Evolutionary conservation across 345 rosid genomes (phyloP), one percentile per base, ranked within the genome.

Genomic region (Nasturtium officinale): DNA sequence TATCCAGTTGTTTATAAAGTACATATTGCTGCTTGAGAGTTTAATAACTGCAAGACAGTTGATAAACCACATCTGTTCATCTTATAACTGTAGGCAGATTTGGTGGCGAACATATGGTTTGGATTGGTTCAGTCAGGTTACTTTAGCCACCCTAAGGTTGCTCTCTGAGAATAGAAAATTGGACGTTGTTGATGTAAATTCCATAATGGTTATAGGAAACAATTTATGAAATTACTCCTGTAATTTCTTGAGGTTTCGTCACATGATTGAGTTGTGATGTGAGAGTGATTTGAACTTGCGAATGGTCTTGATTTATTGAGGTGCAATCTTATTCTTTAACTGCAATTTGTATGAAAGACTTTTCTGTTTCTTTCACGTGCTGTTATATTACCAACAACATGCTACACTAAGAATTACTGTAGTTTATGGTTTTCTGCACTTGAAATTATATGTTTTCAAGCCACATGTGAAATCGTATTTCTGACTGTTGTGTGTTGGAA

Each of bases 401-500:
- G 55, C 10, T 18, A 8, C 66, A 46, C 59, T 50, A 38, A 61
- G 38, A 61, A 30, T 61, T 61, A 73, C 47, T 79, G 66, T 33
- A 72, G 55, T 79, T 55, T 65, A 77, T 72, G 71, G 59, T 60
- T 65, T 67, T 28, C 40, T 78, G 35, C 83, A 23, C 74, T 74
- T 80, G 61, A 77, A 81, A 73, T 78, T 15, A 77, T 77, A 67
- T 83, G 55, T 80, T 83, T 69, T 57, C 77, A 70, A 56, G 77
- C 75, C 81, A 58, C 71, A 46, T 84, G 85, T 78, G 71, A 72
- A 61, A 68, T 17, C 62, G 45, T 80, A 43, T 84, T 83, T 83
- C 87, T 85, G 85, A 85, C 83, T 77, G 70, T 77, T 65, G 78
- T 79, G 85, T 80, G 83, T 80, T 87, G 90, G 84, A 87, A 85